Percentiles rank a stretch among this genome's conserved stretches.
Conservation (phyloP, 306 rosid species). For the Medicago ruthenica region DNA sequence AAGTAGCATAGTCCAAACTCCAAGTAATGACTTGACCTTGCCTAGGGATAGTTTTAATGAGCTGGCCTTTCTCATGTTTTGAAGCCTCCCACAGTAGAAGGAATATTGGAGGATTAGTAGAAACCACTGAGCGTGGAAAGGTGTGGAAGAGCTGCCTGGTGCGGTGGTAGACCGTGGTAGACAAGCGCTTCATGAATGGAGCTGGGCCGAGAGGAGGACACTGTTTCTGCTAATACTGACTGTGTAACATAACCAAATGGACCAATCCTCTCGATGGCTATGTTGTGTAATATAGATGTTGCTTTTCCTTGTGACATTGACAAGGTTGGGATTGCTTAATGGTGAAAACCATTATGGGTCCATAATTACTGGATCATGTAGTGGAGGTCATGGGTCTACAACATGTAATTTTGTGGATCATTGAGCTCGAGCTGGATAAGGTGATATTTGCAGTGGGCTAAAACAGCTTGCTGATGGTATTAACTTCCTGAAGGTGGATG, state of each 20-base stretch:
- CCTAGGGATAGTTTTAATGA: not conserved
- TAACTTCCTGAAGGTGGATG: not conserved
- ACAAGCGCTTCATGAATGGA: not conserved
- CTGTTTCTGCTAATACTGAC: not conserved
- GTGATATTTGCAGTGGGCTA: not conserved
- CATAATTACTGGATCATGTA: not conserved
- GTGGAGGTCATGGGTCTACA: not conserved
- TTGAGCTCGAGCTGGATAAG: not conserved
- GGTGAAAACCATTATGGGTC: not conserved
- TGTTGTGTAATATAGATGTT: not conserved
- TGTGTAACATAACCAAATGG: not conserved
- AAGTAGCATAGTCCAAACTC: conserved; percentile 5
- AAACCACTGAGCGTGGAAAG: not conserved
- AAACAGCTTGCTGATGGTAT: not conserved
- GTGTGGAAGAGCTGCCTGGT: not conserved
- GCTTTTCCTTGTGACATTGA: not conserved
- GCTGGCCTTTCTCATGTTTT: not conserved
- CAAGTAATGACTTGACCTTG: conserved; percentile 4
- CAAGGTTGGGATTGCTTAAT: not conserved
- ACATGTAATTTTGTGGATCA: not conserved
- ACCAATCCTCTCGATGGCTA: not conserved
- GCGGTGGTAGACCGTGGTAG: not conserved
- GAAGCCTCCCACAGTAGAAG: not conserved
- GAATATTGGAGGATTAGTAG: not conserved
- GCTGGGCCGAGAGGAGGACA: not conserved